Percentiles rank a stretch among this genome's conserved stretches.
These are phyloP conservation scores for Perilla frutescens DNA, from an alignment of 257 asterid species.

Conservation along the genomic window DNA sequence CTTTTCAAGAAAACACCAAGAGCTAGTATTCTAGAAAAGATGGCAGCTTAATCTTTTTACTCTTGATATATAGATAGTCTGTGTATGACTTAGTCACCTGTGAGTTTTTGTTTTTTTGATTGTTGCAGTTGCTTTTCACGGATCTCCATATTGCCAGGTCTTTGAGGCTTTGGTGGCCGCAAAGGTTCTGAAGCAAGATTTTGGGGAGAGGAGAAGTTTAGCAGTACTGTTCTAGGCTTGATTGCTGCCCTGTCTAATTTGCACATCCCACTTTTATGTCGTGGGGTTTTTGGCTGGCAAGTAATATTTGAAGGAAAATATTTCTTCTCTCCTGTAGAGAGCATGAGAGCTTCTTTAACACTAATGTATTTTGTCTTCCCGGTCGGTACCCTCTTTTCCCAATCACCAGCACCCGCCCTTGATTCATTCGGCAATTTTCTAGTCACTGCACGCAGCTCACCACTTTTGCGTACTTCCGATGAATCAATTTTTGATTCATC, in stretches of 20 bases:
- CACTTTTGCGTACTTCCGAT: constrained; percentile 1
- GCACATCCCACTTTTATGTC: constrained; percentile 26
- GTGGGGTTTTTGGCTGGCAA: constrained; percentile 25
- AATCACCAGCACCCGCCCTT: constrained; percentile 25
- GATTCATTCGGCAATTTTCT: constrained; percentile 23
- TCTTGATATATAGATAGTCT: constrained; percentile 9
- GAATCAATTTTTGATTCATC: background rate
- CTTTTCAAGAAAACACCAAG: background rate
- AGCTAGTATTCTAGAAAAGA: constrained; percentile 16
- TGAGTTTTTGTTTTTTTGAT: constrained; percentile 31
- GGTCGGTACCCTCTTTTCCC: constrained; percentile 55
- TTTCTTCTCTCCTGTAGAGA: constrained; percentile 47
- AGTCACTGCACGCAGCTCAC: constrained; percentile 18
- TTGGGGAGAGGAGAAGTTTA: constrained; percentile 23
- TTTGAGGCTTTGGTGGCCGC: constrained; percentile 35
- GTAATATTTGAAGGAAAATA: constrained; percentile 19
- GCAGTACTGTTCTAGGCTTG: constrained; percentile 27
- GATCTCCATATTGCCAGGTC: constrained; percentile 34
- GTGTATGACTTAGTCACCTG: constrained; percentile 43
- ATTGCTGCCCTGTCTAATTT: constrained; percentile 25
- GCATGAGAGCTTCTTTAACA: constrained; percentile 55
- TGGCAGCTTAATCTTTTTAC: background rate
- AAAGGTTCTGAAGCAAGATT: constrained; percentile 37
- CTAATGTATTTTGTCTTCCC: constrained; percentile 61
- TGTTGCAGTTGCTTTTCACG: constrained; percentile 33